Evolutionary conservation across 306 rosid species (phyloP), one percentile per base, ranked within the genome.

Genomic region (Vicia faba): DNA sequence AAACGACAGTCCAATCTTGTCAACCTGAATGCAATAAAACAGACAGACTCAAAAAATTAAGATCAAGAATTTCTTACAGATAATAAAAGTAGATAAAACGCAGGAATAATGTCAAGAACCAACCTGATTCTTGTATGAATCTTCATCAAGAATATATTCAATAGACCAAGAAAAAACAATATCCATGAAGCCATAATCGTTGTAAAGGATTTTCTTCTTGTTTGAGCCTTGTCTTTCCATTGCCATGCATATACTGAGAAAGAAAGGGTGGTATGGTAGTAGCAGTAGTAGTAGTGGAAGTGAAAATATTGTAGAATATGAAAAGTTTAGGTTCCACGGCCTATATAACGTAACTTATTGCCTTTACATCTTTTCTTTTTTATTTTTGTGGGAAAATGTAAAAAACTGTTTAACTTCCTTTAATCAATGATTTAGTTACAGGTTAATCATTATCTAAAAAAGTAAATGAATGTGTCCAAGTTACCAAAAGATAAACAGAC

Each of bases 1-100:
- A 51, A 89, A 87, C 5, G 82, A 15, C 2, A 56, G 31, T 0
- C 78, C 84, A 80, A 87, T 83, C 33, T 62, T 54, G 26, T 77
- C 61, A 4, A 89, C 84, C 69, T 64, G 28, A 64, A 63, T 13
- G 8, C 8, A 26, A n/a, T 10, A 5, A 62, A 3, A 43, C 19
- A 43, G 28, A 18, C 2, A 39, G 13, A 40, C 10, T 11, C 20
- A 19, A 57, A 57, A 7, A 3, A 0, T 28, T 0, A 28, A 28
- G 4, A 3, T 3, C 5, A 28, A n/a, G n/a, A n/a, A n/a, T n/a
- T n/a, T n/a, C n/a, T 28, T 28, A 3, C 4, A 28, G 31, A 3
- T 28, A 28, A 3, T 28, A 26, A 26, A 26, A 26, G 3, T 26
- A 26, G 33, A 29, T 29, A 4, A 29, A 29, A 3, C 4, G 31